Base-by-base conservation (phyloP, 345 rosid genomes). In the Heritiera littoralis region DNA sequence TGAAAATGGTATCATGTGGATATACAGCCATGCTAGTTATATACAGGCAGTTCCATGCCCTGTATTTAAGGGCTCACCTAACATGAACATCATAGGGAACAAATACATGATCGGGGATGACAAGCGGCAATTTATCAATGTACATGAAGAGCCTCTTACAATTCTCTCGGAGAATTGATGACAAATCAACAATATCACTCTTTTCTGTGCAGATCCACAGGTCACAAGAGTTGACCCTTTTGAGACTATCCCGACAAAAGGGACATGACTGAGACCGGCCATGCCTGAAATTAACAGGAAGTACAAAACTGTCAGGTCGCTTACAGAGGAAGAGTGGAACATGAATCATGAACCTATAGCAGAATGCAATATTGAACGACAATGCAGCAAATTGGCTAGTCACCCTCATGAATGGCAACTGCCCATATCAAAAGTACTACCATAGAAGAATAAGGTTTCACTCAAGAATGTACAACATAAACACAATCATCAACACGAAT, bases 181-280 rank as follows among this genome's bases (percentile, higher is more conserved):
- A 82, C 67, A 86, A 78, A 61, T 88, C 94, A 48, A 72, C 48
- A 9, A 87, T 65, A 35, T 93, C 96, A 2, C 41, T 74, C 77
- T 82, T 81, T 23, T 87, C 92, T 11, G 86, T 80, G 81, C 80
- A 89, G 52, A 93, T 81, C 98, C 98, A 93, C 4, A 93, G 90
- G 68, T 93, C 98, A 0, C 90, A 78, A 0, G 96, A 84, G 30
- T 88, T 77, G 10, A 89, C 90, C 86, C 88, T 85, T 81, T 81
- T 86, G 41, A 93, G 89, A 60, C 86, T 83, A 76, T 91, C 92
- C 84, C 96, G 81, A 64, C 98, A 93, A 79, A 93, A 91, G 17
- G 98, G 98, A 65, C 96, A 93, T 30, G 98, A 90, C 83, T 86
- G 92, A 17, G 98, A 93, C 46, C 94, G 84, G 41, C 72, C 83